Evolutionary conservation across 2,329 filamentous ascomycete species (phyloP).

Genomic region (Alternaria conjuncta): DNA sequence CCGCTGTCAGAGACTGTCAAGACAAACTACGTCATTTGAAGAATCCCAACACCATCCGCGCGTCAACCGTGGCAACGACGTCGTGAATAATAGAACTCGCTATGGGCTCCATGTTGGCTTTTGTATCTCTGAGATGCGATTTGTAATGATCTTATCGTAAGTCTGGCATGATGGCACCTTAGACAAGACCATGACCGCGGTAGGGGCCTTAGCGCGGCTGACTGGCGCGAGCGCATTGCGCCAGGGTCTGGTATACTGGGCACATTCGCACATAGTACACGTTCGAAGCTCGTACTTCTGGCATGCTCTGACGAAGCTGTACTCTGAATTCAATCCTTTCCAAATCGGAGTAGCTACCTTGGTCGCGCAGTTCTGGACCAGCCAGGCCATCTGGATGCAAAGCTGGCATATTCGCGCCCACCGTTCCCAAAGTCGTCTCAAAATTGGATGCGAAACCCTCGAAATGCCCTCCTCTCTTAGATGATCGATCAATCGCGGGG

Average conservation of each 20-base stretch:
- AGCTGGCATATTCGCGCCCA: background rate
- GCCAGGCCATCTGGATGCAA: background rate
- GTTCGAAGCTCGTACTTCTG: background rate
- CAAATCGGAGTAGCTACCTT: background rate
- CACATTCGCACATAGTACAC: background rate
- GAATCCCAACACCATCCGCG: background rate
- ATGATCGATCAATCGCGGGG: background rate
- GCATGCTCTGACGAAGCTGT: background rate
- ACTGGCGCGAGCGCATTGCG: background rate
- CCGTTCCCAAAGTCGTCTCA: background rate
- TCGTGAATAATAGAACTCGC: background rate
- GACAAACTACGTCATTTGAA: background rate
- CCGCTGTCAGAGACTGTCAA: background rate
- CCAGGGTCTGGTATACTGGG: background rate
- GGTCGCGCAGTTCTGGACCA: background rate
- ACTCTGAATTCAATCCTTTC: background rate
- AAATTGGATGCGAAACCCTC: background rate
- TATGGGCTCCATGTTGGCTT: background rate
- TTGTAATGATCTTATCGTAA: background rate
- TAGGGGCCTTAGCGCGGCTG: background rate
- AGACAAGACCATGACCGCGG: background rate
- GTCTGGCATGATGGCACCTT: background rate
- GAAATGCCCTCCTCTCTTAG: background rate
- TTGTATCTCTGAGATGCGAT: background rate
- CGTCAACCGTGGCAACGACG: background rate